Percentiles rank a stretch among this genome's conserved stretches.
Conservation (phyloP, 208 protist genomes). For the Crithidia brevicula region DNA sequence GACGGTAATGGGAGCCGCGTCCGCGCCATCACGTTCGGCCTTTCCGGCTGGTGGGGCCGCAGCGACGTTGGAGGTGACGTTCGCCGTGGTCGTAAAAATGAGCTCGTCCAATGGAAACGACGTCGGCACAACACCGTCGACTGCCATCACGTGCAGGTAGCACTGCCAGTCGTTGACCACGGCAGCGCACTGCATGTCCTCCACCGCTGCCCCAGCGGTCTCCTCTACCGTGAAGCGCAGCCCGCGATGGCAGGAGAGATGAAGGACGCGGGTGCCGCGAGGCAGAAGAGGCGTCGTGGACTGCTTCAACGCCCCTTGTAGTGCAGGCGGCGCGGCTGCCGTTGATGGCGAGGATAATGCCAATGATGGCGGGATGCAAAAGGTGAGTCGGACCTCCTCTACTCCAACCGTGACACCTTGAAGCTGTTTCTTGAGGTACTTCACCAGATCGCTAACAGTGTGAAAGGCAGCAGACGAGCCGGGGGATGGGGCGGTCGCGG, state of each 20-base stretch:
- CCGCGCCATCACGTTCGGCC: not conserved
- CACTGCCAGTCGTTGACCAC: slow-evolving; percentile 37
- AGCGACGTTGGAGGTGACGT: not conserved
- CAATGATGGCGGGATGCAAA: slow-evolving; percentile 31
- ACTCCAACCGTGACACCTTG: slow-evolving; percentile 35
- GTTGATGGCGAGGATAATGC: not conserved
- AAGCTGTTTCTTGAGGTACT: slow-evolving; percentile 39
- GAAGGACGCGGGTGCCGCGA: slow-evolving; percentile 23
- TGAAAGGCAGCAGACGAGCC: slow-evolving; percentile 16
- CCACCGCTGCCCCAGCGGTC: slow-evolving; percentile 7
- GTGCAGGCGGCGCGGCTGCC: not conserved
- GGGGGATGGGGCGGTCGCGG: not conserved
- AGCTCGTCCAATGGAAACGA: slow-evolving; percentile 28
- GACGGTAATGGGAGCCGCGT: slow-evolving; percentile 23
- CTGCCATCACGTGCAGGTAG: slow-evolving; percentile 29
- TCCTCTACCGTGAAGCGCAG: slow-evolving; percentile 35
- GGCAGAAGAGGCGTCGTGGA: not conserved
- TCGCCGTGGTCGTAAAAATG: slow-evolving; percentile 20
- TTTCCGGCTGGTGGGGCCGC: not conserved
- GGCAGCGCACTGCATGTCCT: slow-evolving; percentile 36
- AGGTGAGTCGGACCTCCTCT: slow-evolving; percentile 33
- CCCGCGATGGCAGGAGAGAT: slow-evolving; percentile 28
- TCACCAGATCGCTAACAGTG: slow-evolving; percentile 40
- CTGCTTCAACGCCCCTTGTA: not conserved
- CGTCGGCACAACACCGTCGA: slow-evolving; percentile 28